Evolutionary conservation across 2,329 filamentous ascomycete genomes (phyloP), one percentile per base, ranked within the genome.

Genomic region (Lachnellula hyalina): DNA sequence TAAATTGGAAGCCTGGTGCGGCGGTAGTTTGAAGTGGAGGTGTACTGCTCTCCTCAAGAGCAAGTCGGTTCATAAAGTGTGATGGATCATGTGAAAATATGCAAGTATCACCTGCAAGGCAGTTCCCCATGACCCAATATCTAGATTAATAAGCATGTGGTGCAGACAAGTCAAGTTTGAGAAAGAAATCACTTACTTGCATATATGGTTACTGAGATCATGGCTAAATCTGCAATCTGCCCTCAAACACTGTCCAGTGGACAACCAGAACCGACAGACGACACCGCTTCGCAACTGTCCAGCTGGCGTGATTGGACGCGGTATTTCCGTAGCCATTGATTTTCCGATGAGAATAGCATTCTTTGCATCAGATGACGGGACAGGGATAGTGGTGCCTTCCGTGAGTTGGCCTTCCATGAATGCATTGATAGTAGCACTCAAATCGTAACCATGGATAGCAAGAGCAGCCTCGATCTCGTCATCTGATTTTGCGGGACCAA

Each of bases 191-290:
- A 65, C 90, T 80, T 78, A 95, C 90, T 97, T 97, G 92, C 94
- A 99, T 59, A 99, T 82, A 67, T 96, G 94, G 68, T 89, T 95
- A 68, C 90, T 96, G 45, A 96, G 81, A 70, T 99, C 93, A 72
- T 99, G 94, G 63, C 92, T 96, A 73, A 97, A 99, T 55, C 93
- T 87, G 71, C 94, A 99, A 72, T 99, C 94, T 57, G 93, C 93
- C 56, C 94, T 85, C 51, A 96, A 84, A 71, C 94, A 99, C 71
- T 94, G 89, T n/a, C 94, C 94, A 7, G 89, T 95, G 9, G 92
- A 93, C 60, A 99, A 77, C 78, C 91, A 97, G 72, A 97, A 99
- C 73, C 96, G 96, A 81, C 94, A 99, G 42, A 97, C 89, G 40
- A 96, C 87, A 25, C 90, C 87, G 60, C 88, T 90, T 71, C 91